These are phyloP conservation scores for Aspergillus tanneri DNA, from an alignment of 2,329 filamentous ascomycete species.

Conservation along the genomic window DNA sequence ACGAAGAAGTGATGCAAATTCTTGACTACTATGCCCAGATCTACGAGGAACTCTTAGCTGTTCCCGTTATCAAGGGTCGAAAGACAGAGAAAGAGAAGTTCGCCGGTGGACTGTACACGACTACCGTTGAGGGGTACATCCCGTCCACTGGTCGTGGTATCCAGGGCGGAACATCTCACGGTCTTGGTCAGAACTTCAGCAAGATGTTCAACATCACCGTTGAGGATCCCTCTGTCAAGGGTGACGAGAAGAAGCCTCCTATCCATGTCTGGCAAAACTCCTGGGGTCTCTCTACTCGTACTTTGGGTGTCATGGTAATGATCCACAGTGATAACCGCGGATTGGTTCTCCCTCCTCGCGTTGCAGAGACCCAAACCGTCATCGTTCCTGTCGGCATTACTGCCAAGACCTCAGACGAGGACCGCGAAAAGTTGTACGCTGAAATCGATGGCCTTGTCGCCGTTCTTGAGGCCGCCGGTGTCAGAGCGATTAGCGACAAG, in stretches of 20 bases:
- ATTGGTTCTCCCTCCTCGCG: conserved; percentile 85
- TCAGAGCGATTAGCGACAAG: conserved; percentile 78
- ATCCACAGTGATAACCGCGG: conserved; percentile 96
- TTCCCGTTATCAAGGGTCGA: conserved; percentile 86
- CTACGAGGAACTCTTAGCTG: conserved; percentile 89
- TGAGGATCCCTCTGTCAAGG: conserved; percentile 74
- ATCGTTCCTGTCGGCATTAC: conserved; percentile 92
- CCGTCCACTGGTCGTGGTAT: conserved; percentile 94
- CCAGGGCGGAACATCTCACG: conserved; percentile 92
- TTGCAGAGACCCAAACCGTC: conserved; percentile 81
- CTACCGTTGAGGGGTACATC: conserved; percentile 95
- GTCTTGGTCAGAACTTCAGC: conserved; percentile 94
- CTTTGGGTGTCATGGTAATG: conserved; percentile 98
- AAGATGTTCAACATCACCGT: conserved; percentile 99
- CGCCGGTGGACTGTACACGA: conserved; percentile 92
- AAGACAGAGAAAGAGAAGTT: conserved; percentile 99
- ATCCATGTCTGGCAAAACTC: conserved; percentile 97
- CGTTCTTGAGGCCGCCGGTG: conserved; percentile 67
- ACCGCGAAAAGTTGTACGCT: conserved; percentile 70
- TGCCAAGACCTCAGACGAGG: conserved; percentile 79
- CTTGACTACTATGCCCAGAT: conserved; percentile 88
- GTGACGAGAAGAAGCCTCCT: conserved; percentile 72
- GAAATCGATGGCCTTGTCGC: conserved; percentile 70
- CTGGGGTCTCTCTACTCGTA: conserved; percentile 95
- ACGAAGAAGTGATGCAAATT: conserved; percentile 85